Evolutionary conservation across 257 asterid genomes (phyloP), one percentile per base, ranked within the genome.

Genomic region (Lycium barbarum): DNA sequence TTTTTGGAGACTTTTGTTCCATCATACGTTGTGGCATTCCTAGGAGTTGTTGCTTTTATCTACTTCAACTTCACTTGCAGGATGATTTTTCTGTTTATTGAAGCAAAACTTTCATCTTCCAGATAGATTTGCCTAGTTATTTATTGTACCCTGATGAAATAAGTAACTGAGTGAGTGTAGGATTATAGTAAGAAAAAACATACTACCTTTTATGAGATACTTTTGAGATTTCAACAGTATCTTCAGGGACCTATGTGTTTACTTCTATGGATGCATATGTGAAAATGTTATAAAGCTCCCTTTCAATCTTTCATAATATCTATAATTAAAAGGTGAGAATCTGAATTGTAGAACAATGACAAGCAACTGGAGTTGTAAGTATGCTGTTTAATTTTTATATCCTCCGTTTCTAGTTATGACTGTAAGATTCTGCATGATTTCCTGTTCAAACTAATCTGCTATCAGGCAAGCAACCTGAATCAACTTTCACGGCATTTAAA

Each of bases 1-100:
- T 86, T 88, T 36, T 63, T 53, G 82, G 45, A 66, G 84, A 66
- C 84, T 40, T 86, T 86, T 76, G 13, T 63, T 22, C 80, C 51
- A 74, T 72, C 84, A 40, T 86, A 8, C 61, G 33, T 81, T 72
- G 79, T 74, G 22, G 83, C 86, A 22, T 83, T 86, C 18, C 36
- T 82, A 9, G 82, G 84, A 7, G 33, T 81, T 11, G 59, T 66
- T 83, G 82, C 82, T 26, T 84, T 83, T 36, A 74, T 85, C 53
- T 85, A 80, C 70, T n/a, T 43, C 58, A 76, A 81, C 61, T 20
- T 67, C 22, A 73, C 8, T 18, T 49, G 20, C 47, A 35, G 17
- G 12, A 22, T 53, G 22, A 1, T 58, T 62, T 43, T 59, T 36
- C 35, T 15, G 62, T 14, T 38, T n/a, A 1, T 80, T 58, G 68